Conservation (phyloP, 2,329 filamentous ascomycete species). For the Metarhizium robertsii region DNA sequence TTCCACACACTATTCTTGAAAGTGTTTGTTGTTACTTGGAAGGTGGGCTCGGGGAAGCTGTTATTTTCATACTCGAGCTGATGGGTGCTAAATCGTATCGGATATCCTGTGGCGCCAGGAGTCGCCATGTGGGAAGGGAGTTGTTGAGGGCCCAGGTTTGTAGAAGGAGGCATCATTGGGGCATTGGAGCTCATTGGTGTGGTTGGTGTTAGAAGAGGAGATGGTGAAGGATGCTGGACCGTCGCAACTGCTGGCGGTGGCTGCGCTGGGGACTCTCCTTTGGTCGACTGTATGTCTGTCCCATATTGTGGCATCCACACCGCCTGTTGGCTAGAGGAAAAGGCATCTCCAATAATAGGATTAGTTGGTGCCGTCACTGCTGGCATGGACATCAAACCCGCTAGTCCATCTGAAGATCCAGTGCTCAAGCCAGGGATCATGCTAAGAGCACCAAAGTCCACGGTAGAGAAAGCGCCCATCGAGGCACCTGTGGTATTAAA, state of each 20-base stretch:
- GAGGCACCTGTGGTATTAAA: conserved; percentile 30
- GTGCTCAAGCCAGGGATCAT: conserved; percentile 36
- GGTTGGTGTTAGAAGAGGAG: conserved; percentile 21
- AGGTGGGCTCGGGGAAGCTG: conserved; percentile 34
- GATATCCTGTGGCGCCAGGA: conserved; percentile 15
- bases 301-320: conserved; percentile 27
- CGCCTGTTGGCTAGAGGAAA: conserved; percentile 24
- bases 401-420: conserved; percentile 6
- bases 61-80: conserved; percentile 38
- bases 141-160: conserved; percentile 7
- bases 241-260: conserved; percentile 20
- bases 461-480: conserved; percentile 31
- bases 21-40: conserved; percentile 41
- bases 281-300: conserved; percentile 14
- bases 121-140: conserved; percentile 1
- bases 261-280: conserved; percentile 13
- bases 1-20: conserved; percentile 62
- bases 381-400: conserved; percentile 23
- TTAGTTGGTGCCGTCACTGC: conserved; percentile 18
- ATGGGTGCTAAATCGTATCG: conserved; percentile 40
- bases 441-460: conserved; percentile 33
- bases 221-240: conserved; percentile 19
- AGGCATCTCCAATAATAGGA: conserved; percentile 19
- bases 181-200: conserved; percentile 9
- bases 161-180: conserved; percentile 3